Percentiles rank a stretch among this genome's conserved stretches.
Evolutionary conservation across 352 stramenopile species (phyloP).

Genomic region (Globisporangium cederbergense): DNA sequence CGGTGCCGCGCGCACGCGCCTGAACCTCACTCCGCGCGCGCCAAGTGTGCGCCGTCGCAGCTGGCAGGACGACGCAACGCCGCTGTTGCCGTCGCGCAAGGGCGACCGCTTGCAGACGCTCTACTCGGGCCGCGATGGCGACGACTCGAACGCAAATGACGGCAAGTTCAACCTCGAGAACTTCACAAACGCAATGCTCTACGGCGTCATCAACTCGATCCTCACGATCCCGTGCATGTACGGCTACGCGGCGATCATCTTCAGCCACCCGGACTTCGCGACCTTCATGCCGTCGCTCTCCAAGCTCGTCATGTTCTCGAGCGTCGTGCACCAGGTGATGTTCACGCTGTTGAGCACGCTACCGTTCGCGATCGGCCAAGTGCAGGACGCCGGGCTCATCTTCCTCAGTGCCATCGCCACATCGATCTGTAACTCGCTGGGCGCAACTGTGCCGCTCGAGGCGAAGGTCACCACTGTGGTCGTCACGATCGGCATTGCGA

Average conservation of each 20-base stretch:
- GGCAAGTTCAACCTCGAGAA: slow-evolving; percentile 24
- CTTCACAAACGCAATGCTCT: slow-evolving; percentile 71
- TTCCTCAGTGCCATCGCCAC: slow-evolving; percentile 95
- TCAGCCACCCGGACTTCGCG: slow-evolving; percentile 87
- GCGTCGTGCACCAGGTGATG: slow-evolving; percentile 92
- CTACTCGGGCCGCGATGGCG: neutral
- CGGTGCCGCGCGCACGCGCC: slow-evolving; percentile 42
- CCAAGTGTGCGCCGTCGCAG: slow-evolving; percentile 22
- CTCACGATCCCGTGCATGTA: slow-evolving; percentile 94
- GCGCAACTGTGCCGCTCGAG: slow-evolving; percentile 55
- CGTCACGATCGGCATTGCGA: slow-evolving; percentile 91
- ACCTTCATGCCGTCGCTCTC: slow-evolving; percentile 88
- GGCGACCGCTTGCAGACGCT: slow-evolving; percentile 7
- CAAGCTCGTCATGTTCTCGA: slow-evolving; percentile 97
- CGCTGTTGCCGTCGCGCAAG: slow-evolving; percentile 26
- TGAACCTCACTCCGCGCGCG: slow-evolving; percentile 31
- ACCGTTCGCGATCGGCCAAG: slow-evolving; percentile 96
- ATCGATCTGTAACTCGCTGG: slow-evolving; percentile 83
- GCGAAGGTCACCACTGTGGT: slow-evolving; percentile 92
- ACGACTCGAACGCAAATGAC: neutral
- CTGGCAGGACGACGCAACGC: slow-evolving; percentile 25
- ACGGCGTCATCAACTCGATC: slow-evolving; percentile 92
- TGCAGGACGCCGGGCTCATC: slow-evolving; percentile 98
- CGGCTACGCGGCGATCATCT: slow-evolving; percentile 96
- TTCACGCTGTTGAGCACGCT: slow-evolving; percentile 89